Percentiles rank a stretch among this genome's conserved stretches.
These are phyloP conservation scores for Neofusicoccum sp. DNA, from an alignment of 2,329 filamentous ascomycete genomes.

Conservation along the genomic window DNA sequence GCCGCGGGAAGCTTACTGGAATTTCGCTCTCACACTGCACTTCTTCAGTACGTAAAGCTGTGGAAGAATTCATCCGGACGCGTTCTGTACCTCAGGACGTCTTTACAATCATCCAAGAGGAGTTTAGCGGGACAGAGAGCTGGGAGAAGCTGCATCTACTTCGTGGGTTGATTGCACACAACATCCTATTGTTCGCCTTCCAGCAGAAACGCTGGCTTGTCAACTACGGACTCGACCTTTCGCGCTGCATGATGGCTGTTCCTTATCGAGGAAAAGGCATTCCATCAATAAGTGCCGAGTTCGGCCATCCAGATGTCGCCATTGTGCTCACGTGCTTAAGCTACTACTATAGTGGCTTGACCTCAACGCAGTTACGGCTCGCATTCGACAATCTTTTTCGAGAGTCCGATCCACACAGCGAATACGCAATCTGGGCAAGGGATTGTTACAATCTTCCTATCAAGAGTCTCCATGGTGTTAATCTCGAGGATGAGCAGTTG, in stretches of 20 bases:
- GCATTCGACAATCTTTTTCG: constrained; percentile 52
- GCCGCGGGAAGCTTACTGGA: not conserved
- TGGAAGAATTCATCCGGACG: constrained; percentile 56
- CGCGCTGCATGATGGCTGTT: constrained; percentile 48
- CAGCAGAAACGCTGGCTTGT: constrained; percentile 65
- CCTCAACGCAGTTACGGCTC: constrained; percentile 51
- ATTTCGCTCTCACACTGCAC: not conserved
- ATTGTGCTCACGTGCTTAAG: constrained; percentile 67
- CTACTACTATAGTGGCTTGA: constrained; percentile 67
- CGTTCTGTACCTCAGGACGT: constrained; percentile 53
- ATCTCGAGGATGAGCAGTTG: constrained; percentile 51
- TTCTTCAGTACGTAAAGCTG: constrained; percentile 42
- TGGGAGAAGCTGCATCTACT: constrained; percentile 49
- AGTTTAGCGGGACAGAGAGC: constrained; percentile 30
- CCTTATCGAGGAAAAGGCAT: constrained; percentile 68
- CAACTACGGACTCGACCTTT: constrained; percentile 60
- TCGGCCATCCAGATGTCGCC: constrained; percentile 67
- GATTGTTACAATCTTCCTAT: constrained; percentile 42
- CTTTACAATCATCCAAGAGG: constrained; percentile 49
- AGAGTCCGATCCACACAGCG: constrained; percentile 54
- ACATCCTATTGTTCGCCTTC: constrained; percentile 58
- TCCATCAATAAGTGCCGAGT: constrained; percentile 65
- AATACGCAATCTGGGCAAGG: constrained; percentile 56
- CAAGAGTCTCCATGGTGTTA: constrained; percentile 30
- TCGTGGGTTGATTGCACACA: constrained; percentile 58